These are phyloP conservation scores for Macadamia integrifolia DNA, from an alignment of 164 flowering plant genomes.

Conservation along the genomic window DNA sequence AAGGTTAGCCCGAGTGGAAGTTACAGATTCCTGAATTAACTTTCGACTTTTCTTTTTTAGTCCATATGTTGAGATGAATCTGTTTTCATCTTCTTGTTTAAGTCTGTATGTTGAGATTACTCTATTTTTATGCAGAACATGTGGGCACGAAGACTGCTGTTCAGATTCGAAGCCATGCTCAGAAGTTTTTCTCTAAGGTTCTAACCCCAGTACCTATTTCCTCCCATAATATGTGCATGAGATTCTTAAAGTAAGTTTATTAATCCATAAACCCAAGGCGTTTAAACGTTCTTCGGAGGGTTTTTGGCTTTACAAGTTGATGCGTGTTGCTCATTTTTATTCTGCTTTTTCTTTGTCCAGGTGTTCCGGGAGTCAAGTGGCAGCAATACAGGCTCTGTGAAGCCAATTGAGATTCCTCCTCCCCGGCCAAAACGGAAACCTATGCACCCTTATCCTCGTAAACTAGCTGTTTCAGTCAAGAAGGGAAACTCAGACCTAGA, in stretches of 20 bases:
- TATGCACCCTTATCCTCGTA: constrained; percentile 83
- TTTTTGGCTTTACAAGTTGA: background rate
- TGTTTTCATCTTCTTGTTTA: background rate
- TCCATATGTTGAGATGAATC: too few species aligned
- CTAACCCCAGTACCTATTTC: constrained; percentile 15
- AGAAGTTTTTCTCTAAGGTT: constrained; percentile 90
- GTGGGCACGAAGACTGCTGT: constrained; percentile 84
- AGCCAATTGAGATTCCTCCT: constrained; percentile 81
- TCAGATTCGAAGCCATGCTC: constrained; percentile 95
- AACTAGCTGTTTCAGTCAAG: constrained; percentile 25
- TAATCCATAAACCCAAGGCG: constrained; percentile 12
- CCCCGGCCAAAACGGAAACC: constrained; percentile 90
- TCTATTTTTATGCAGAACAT: constrained; percentile 47
- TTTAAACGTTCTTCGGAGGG: constrained; percentile 15
- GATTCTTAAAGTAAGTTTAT: constrained; percentile 20
- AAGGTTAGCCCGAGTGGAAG: constrained; percentile 28
- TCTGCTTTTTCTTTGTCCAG: constrained; percentile 24
- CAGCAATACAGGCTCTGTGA: constrained; percentile 22
- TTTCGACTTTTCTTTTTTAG: too few species aligned
- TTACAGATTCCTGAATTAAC: background rate
- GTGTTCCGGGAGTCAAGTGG: constrained; percentile 48
- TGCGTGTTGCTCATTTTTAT: constrained; percentile 8
- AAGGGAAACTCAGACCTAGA: constrained; percentile 19
- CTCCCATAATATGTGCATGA: constrained; percentile 14
- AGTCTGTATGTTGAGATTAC: constrained; percentile 5